Percentiles rank a stretch among this genome's conserved stretches.
These are phyloP conservation scores for Perkinsus olseni DNA, from an alignment of 169 alveolate species.

Conservation along the genomic window DNA sequence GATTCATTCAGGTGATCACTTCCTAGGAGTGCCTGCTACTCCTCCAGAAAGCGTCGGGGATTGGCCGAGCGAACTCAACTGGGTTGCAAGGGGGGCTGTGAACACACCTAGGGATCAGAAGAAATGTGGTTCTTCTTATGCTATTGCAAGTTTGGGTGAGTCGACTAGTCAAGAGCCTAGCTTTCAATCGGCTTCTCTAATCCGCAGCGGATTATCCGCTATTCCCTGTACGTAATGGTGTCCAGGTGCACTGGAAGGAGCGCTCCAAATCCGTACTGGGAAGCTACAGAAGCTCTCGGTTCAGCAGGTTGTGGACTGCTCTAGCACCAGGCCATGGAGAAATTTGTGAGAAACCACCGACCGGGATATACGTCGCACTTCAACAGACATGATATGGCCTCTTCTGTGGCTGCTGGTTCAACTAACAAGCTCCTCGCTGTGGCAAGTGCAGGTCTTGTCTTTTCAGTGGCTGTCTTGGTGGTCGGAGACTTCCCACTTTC, in stretches of 20 bases:
- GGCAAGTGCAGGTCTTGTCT: no score
- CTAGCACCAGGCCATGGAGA: neutral
- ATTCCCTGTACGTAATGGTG: no score
- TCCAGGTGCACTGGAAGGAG: neutral
- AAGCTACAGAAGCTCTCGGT: neutral
- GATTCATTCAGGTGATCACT: no score
- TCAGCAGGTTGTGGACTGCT: neutral
- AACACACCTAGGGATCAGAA: neutral
- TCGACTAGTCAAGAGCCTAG: no score
- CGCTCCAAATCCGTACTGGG: neutral
- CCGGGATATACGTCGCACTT: no score
- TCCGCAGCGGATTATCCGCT: no score
- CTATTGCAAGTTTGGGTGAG: neutral
- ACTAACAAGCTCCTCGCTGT: no score
- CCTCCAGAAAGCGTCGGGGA: neutral
- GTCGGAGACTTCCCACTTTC: neutral
- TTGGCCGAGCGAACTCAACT: neutral
- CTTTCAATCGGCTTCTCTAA: no score
- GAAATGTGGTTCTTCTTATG: neutral
- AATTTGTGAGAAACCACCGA: no score
- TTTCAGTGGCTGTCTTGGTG: neutral
- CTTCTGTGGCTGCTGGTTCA: no score
- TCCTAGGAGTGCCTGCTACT: no score
- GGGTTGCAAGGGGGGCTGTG: neutral
- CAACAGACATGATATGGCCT: no score